Evolutionary conservation across 345 rosid genomes (phyloP).

Genomic region (Barbarea vulgaris): DNA sequence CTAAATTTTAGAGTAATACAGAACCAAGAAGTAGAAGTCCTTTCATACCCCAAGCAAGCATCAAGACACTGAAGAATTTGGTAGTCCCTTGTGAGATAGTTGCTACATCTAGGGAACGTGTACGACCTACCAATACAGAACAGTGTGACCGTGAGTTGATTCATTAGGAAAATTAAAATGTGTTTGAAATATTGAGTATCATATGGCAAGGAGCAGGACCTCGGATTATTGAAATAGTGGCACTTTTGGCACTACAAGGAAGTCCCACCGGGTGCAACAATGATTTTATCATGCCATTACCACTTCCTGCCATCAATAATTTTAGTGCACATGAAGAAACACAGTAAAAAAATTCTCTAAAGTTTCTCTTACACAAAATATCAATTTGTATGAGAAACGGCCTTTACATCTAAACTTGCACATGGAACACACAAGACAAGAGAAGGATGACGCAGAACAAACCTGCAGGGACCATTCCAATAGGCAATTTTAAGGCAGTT

Average conservation of each 20-base stretch:
- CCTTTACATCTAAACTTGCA: background rate
- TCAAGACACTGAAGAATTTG: constrained; percentile 77
- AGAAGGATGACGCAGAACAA: constrained; percentile 22
- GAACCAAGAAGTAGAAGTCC: constrained; percentile 3
- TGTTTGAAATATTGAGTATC: background rate
- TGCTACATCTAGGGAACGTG: constrained; percentile 75
- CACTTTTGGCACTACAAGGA: constrained; percentile 66
- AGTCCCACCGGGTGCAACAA: constrained; percentile 73
- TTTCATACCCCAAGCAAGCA: constrained; percentile 93
- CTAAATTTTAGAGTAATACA: constrained; percentile 7
- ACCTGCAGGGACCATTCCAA: constrained; percentile 96
- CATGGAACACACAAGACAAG: constrained; percentile 5
- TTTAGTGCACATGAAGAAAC: background rate
- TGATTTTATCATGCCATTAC: constrained; percentile 94
- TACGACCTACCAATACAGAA: constrained; percentile 60
- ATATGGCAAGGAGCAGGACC: constrained; percentile 48
- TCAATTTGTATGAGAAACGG: background rate
- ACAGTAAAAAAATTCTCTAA: background rate
- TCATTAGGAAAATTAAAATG: background rate
- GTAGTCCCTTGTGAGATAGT: constrained; percentile 72
- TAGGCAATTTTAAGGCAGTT: constrained; percentile 70
- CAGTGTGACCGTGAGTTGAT: constrained; percentile 4
- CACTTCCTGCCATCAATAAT: constrained; percentile 63
- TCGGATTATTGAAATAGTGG: constrained; percentile 77
- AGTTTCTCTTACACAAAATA: constrained; percentile 18